Evolutionary conservation across 495 filamentous ascomycete genomes (phyloP).

Genomic region (Talaromyces nanjingensis): DNA sequence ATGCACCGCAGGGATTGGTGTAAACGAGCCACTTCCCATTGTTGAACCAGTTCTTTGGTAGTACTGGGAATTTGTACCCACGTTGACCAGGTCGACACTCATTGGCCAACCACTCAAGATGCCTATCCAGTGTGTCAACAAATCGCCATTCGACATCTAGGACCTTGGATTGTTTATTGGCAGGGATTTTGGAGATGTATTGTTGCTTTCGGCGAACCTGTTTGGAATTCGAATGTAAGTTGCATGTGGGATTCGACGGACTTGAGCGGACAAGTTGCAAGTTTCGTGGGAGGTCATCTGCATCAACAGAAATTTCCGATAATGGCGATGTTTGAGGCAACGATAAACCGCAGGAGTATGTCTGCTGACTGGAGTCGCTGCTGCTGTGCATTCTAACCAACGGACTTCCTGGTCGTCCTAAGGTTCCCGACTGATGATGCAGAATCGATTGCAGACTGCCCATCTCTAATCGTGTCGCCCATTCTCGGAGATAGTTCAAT

Average conservation of each 20-base stretch:
- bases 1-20: constrained; percentile 31
- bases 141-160: constrained; percentile 23
- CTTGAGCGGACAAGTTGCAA: not conserved
- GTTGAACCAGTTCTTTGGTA: constrained; percentile 41
- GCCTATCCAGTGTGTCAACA: constrained; percentile 29
- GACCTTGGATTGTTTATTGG: too few relatives aligned
- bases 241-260: not conserved
- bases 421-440: constrained; percentile 13
- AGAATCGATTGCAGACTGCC: constrained; percentile 11
- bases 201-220: too few relatives aligned
- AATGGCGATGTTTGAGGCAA: not conserved
- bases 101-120: constrained; percentile 30
- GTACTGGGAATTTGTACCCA: constrained; percentile 35
- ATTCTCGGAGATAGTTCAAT: constrained; percentile 10
- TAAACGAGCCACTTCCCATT: constrained; percentile 33
- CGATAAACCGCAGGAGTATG: not conserved
- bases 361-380: not conserved
- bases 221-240: not conserved
- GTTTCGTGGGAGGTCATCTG: not conserved
- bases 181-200: too few relatives aligned
- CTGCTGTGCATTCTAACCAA: constrained; percentile 19
- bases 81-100: constrained; percentile 34
- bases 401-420: constrained; percentile 34
- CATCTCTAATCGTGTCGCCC: constrained; percentile 35
- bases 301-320: not conserved